phyloP scores from a whole-genome alignment of 2,329 filamentous ascomycete genomes.

The Fusarium lyarnte region DNA sequence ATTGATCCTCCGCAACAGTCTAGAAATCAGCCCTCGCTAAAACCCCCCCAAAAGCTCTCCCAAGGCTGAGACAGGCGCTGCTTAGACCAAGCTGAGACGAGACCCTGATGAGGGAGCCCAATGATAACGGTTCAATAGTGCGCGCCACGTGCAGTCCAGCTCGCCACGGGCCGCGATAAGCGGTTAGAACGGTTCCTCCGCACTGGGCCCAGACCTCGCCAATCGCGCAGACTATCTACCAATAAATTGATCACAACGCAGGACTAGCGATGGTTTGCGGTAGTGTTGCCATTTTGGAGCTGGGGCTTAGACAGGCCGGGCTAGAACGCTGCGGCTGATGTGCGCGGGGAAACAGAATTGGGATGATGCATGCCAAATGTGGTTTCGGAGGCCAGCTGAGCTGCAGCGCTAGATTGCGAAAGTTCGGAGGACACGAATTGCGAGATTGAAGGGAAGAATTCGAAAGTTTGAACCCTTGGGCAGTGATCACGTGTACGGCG shows the following conservation, averaged over 20 bases:
- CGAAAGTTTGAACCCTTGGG: rapidly evolving
- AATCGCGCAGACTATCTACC: neutral
- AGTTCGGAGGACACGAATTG: neutral
- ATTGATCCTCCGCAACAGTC: too few relatives aligned
- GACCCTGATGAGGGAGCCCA: neutral
- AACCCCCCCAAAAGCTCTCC: neutral
- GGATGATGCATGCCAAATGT: neutral
- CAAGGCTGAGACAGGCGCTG: neutral
- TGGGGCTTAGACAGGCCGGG: neutral
- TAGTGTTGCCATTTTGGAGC: neutral
- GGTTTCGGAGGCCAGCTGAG: neutral
- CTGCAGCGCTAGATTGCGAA: neutral
- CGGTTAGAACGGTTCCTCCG: neutral
- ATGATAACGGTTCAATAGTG: neutral
- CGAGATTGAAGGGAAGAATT: too few relatives aligned
- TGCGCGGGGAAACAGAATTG: neutral
- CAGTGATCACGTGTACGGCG: too few relatives aligned
- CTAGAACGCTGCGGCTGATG: neutral
- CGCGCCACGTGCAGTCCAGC: neutral
- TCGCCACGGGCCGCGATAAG: neutral
- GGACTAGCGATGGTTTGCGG: neutral
- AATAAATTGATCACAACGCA: neutral
- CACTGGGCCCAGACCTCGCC: neutral
- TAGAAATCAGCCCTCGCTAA: neutral
- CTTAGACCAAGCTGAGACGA: neutral